phyloP scores from a whole-genome alignment of 495 filamentous ascomycete genomes.

The Aspergillus panamensis region DNA sequence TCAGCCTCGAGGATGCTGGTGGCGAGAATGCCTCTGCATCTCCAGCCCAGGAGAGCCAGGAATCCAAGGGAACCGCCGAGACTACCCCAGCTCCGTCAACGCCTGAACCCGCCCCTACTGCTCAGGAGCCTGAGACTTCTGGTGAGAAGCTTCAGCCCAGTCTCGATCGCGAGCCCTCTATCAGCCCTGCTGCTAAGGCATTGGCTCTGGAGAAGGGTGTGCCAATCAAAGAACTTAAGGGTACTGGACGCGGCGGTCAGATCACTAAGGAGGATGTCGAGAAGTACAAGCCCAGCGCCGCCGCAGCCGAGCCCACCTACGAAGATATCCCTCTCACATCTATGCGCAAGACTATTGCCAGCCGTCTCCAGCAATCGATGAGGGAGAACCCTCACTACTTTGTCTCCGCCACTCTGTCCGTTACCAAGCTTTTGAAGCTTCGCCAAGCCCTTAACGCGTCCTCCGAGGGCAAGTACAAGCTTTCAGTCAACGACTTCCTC shows the following conservation, averaged over 20 bases:
- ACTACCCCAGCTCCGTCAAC: conserved; percentile 60
- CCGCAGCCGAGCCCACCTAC: conserved; percentile 61
- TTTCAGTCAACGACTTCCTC: conserved; percentile 98
- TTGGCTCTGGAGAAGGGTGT: conserved; percentile 86
- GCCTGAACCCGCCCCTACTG: conserved; percentile 52
- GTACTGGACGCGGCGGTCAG: conserved; percentile 78
- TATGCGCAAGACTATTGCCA: conserved; percentile 98
- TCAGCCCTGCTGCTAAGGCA: conserved; percentile 71
- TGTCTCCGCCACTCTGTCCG: conserved; percentile 81
- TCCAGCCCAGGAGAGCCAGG: conserved; percentile 59
- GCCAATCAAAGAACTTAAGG: conserved; percentile 74
- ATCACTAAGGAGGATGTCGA: conserved; percentile 92
- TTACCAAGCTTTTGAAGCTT: conserved; percentile 91
- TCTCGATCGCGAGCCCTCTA: conserved; percentile 72
- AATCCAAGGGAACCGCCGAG: conserved; percentile 51
- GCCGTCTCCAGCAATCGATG: conserved; percentile 81
- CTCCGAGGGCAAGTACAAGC: conserved; percentile 90
- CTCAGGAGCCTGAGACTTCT: conserved; percentile 69
- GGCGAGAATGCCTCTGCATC: conserved; percentile 73
- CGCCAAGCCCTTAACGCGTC: conserved; percentile 89
- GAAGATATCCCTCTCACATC: conserved; percentile 79
- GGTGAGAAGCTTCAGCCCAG: conserved; percentile 76
- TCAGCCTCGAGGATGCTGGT: conserved; percentile 85
- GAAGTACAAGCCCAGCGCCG: conserved; percentile 62
- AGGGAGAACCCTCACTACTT: conserved; percentile 98